phyloP scores from a whole-genome alignment of 2,329 filamentous ascomycete genomes.

The Alternaria conjuncta region DNA sequence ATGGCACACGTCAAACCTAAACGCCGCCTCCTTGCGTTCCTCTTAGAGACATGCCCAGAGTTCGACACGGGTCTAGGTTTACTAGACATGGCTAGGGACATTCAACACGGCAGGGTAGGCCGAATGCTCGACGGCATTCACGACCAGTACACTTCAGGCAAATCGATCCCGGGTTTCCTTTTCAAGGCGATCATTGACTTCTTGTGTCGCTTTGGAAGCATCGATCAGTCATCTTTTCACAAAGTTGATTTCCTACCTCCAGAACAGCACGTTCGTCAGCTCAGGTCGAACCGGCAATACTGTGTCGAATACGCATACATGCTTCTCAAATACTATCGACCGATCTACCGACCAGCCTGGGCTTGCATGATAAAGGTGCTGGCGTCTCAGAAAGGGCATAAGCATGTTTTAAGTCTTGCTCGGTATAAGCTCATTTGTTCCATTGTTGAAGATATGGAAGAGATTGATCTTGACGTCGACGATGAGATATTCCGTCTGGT shows the following conservation, averaged over 20 bases:
- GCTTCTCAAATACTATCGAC: constrained; percentile 32
- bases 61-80: constrained; percentile 28
- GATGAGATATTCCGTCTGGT: constrained; percentile 37
- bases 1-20: constrained; percentile 57
- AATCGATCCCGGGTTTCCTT: constrained; percentile 32
- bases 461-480: constrained; percentile 44
- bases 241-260: constrained; percentile 10
- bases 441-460: constrained; percentile 35
- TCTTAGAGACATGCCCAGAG: constrained; percentile 55
- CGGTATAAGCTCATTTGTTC: constrained; percentile 34
- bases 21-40: constrained; percentile 59
- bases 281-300: constrained; percentile 31
- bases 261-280: constrained; percentile 22
- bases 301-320: constrained; percentile 39
- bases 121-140: constrained; percentile 30
- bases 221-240: constrained; percentile 12
- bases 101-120: constrained; percentile 28
- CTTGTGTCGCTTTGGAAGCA: constrained; percentile 40
- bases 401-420: constrained; percentile 2
- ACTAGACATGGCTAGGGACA: constrained; percentile 21
- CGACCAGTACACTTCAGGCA: constrained; percentile 4
- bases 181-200: constrained; percentile 38
- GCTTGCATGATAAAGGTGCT: constrained; percentile 35
- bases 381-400: constrained; percentile 12
- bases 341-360: constrained; percentile 39